phyloP scores from a whole-genome alignment of 176 grass and related monocot genomes.

The Carex cristatella region DNA sequence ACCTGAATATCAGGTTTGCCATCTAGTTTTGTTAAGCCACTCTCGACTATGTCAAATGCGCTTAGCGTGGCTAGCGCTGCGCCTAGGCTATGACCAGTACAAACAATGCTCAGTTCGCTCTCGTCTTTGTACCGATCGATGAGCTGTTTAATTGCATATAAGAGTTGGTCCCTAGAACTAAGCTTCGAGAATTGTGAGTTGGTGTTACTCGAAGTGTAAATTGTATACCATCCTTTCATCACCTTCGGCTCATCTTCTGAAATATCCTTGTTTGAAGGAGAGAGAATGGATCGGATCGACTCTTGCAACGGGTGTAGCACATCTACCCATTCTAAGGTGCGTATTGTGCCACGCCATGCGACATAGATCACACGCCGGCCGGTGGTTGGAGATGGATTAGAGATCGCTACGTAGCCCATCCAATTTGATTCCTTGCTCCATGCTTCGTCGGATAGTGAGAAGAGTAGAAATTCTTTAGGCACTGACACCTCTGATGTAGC shows the following conservation, averaged over 20 bases:
- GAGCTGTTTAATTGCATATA: slow-evolving; percentile 48
- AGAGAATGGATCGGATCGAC: slow-evolving; percentile 43
- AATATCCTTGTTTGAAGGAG: slow-evolving; percentile 8
- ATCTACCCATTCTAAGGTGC: slow-evolving; percentile 71
- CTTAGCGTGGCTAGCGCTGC: slow-evolving; percentile 59
- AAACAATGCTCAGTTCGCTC: slow-evolving; percentile 57
- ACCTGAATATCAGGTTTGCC: slow-evolving; percentile 42
- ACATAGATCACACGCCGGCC: slow-evolving; percentile 73
- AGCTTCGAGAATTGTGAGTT: slow-evolving; percentile 49
- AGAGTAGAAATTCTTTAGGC: slow-evolving; percentile 42
- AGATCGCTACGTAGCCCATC: slow-evolving; percentile 75
- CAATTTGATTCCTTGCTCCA: slow-evolving; percentile 98
- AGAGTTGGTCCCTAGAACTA: slow-evolving; percentile 65
- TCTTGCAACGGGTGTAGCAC: slow-evolving; percentile 58
- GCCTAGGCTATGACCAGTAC: slow-evolving; percentile 78
- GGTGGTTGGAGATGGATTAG: slow-evolving; percentile 36
- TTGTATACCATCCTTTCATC: slow-evolving; percentile 81
- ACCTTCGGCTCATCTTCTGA: slow-evolving; percentile 27
- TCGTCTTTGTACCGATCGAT: slow-evolving; percentile 42
- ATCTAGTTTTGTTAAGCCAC: slow-evolving; percentile 37
- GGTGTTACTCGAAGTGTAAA: slow-evolving; percentile 63
- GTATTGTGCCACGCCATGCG: slow-evolving; percentile 73
- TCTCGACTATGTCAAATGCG: slow-evolving; percentile 75
- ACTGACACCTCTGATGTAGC: slow-evolving; percentile 46
- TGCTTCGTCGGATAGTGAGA: slow-evolving; percentile 53